These are phyloP conservation scores for Solanum lycopersicoides DNA, from an alignment of 257 asterid genomes.

Conservation along the genomic window DNA sequence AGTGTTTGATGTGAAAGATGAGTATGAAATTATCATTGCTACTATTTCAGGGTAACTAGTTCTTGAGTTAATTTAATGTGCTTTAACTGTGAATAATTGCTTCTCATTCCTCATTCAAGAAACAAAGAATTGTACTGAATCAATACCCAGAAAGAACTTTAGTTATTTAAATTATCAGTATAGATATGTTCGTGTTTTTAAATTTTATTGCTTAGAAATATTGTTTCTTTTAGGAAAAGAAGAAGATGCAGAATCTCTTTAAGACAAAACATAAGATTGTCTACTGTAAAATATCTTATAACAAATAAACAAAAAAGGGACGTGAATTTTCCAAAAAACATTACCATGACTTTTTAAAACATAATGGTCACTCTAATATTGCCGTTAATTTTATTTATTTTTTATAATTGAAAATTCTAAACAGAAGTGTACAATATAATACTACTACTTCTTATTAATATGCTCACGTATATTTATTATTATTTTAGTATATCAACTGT, in stretches of 20 bases:
- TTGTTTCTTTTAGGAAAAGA: no score
- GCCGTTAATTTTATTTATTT: neutral
- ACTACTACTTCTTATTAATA: no score
- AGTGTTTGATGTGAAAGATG: no score
- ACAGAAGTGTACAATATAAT: neutral
- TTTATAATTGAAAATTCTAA: neutral
- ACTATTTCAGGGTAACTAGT: neutral
- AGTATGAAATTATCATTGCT: neutral
- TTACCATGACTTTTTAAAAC: neutral
- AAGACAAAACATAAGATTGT: no score
- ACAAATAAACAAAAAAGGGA: neutral
- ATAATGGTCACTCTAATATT: neutral
- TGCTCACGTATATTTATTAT: no score
- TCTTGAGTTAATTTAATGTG: constrained; percentile 16
- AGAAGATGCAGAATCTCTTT: no score
- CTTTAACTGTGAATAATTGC: neutral
- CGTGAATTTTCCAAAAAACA: neutral
- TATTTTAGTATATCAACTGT: no score
- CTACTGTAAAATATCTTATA: neutral
- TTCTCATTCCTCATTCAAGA: neutral
- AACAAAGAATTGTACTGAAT: neutral
- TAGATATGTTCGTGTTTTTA: neutral
- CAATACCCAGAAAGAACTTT: neutral
- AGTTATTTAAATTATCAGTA: neutral
- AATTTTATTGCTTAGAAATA: no score